These are phyloP conservation scores for Termitomyces bulborhizus DNA, from an alignment of 768 basidiomycete species.

Conservation along the genomic window DNA sequence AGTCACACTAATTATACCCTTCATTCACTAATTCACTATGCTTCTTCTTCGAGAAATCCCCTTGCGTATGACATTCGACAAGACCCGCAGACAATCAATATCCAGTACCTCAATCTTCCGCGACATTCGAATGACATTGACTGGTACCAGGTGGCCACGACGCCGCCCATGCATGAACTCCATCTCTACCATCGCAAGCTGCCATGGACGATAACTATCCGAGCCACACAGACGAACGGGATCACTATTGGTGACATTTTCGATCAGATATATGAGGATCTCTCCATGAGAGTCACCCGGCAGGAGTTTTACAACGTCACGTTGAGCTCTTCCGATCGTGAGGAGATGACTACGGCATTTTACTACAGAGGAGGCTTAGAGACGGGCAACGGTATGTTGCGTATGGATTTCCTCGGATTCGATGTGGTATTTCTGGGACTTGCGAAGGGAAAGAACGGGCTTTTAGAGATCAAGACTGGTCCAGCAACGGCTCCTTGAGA, in stretches of 20 bases:
- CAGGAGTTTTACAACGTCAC: slow-evolving; percentile 42
- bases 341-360: slow-evolving; percentile 32
- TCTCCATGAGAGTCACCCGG: slow-evolving; percentile 30
- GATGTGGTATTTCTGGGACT: slow-evolving; percentile 31
- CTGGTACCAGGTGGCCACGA: slow-evolving; percentile 31
- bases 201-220: slow-evolving; percentile 49
- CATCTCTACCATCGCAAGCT: slow-evolving; percentile 41
- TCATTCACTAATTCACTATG: slow-evolving; percentile 9
- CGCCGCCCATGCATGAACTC: slow-evolving; percentile 39
- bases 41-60: slow-evolving; percentile 4
- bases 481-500: neutral
- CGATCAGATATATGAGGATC: slow-evolving; percentile 29
- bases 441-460: slow-evolving; percentile 19
- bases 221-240: slow-evolving; percentile 31
- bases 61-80: slow-evolving; percentile 13
- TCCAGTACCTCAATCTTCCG: slow-evolving; percentile 11
- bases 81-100: slow-evolving; percentile 6
- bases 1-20: slow-evolving; percentile 3
- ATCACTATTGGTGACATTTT: slow-evolving; percentile 47
- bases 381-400: slow-evolving; percentile 27
- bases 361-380: slow-evolving; percentile 27
- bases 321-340: slow-evolving; percentile 35
- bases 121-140: slow-evolving; percentile 15
- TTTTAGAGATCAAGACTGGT: slow-evolving; percentile 26
- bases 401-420: slow-evolving; percentile 45